Base-by-base conservation (phyloP, 306 rosid genomes). In the Prunus davidiana region DNA sequence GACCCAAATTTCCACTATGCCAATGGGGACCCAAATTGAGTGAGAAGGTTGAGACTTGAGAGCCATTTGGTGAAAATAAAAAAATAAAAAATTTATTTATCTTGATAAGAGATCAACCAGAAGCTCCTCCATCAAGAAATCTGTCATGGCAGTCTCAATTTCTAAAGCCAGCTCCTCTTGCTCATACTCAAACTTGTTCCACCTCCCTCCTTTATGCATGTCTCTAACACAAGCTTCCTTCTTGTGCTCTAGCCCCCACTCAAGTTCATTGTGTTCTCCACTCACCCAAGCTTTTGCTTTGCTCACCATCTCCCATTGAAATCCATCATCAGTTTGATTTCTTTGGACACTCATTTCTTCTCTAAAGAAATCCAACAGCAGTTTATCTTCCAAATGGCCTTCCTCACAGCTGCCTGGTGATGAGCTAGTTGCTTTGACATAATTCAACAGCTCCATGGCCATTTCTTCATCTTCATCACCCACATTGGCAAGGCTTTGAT, bases 141-240 rank as follows among this genome's bases (percentile, higher is more conserved):
- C 82, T 52, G 87, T 71, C 74, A 90, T 62, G 63, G 51, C 84
- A 25, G 52, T 56, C 77, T 83, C 96, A 74, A 92, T 83, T 76
- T 87, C 80, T 69, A 84, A 56, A 30, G 77, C 91, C 56, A 88
- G 64, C 27, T 90, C 91, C 62, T 87, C 79, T 83, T 78, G 69
- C 75, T 87, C 97, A 70, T 83, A 82, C 25, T 79, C 81, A 79
- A 84, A 80, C 62, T 69, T 78, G 45, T 69, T 77, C 97, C 97
- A 88, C 43, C 56, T 55, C 54, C 68, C 77, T 34, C 79, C 79
- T 55, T 46, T 83, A 49, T 90, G 84, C 92, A 92, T 87, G 4
- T 88, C 91, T 38, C 85, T 86, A 62, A 90, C 62, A 77, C 30
- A 84, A 57, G 56, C 83, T 67, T 87, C 91, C 61, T 77, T 90